Evolutionary conservation across 768 basidiomycete species (phyloP).

Genomic region (Lentinula boryana): DNA sequence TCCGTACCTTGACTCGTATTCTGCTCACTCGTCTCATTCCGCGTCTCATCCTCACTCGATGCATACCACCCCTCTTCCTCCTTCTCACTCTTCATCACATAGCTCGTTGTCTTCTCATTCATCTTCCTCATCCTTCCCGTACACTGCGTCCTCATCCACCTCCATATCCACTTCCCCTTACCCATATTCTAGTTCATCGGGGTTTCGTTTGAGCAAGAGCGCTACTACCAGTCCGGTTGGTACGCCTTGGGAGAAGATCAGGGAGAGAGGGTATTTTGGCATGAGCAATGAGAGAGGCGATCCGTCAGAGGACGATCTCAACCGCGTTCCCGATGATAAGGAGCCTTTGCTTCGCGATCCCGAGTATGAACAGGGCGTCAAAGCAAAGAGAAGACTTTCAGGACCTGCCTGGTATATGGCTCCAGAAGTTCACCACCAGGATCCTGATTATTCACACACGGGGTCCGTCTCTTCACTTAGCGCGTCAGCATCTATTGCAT

Average conservation of each 20-base stretch:
- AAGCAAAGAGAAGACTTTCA: neutral
- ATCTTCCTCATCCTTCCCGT: constrained; percentile 8
- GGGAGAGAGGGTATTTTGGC: constrained; percentile 37
- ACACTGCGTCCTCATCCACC: constrained; percentile 12
- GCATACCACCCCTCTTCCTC: neutral
- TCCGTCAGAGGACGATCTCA: constrained; percentile 12
- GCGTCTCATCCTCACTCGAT: neutral
- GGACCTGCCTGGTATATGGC: constrained; percentile 5
- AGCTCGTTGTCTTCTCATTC: constrained; percentile 1
- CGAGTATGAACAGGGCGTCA: neutral
- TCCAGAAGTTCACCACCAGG: neutral
- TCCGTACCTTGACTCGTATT: neutral
- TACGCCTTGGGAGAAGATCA: constrained; percentile 25
- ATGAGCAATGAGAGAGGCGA: constrained; percentile 28
- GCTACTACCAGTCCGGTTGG: constrained; percentile 62
- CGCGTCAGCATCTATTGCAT: neutral
- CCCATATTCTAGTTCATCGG: neutral
- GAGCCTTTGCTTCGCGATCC: neutral
- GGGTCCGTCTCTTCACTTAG: neutral
- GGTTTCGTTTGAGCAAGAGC: constrained; percentile 45
- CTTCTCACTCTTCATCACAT: neutral
- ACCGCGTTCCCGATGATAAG: neutral
- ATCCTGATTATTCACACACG: neutral
- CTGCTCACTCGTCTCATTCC: neutral
- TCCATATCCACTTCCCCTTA: constrained; percentile 7